A percentile compares a stretch with the other conserved stretches of the same genome.
Evolutionary conservation across 139 green algal species (phyloP).

Genomic region (Micromonas commoda): DNA sequence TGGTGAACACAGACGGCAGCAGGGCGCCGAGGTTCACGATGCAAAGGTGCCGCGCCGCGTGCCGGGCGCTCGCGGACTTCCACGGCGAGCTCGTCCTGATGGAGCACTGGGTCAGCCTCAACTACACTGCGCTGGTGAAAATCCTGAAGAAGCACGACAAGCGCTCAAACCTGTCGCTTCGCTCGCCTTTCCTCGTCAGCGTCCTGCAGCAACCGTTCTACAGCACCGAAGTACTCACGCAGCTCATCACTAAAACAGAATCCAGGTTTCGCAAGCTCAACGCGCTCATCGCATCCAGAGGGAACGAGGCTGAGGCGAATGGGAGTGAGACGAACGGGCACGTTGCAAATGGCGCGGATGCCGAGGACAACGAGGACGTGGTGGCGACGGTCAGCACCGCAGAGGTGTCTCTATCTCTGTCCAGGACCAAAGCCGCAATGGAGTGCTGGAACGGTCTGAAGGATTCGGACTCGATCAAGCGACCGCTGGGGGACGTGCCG

Average conservation of each 20-base stretch:
- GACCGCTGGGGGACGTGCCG: not conserved
- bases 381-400: not conserved
- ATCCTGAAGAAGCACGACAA: slow-evolving; percentile 46
- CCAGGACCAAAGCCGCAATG: slow-evolving; percentile 6
- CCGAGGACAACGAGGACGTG: not conserved
- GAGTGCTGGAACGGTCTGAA: not conserved
- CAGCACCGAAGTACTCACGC: slow-evolving; percentile 19
- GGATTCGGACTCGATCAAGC: not conserved
- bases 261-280: slow-evolving; percentile 1
- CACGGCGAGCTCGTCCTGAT: slow-evolving; percentile 41
- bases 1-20: not conserved
- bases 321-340: not conserved
- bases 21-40: not conserved
- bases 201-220: slow-evolving; percentile 37
- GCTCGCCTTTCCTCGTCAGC: slow-evolving; percentile 22
- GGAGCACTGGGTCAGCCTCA: slow-evolving; percentile 33
- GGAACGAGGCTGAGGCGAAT: not conserved
- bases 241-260: slow-evolving; percentile 21
- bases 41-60: not conserved
- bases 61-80: slow-evolving; percentile 17
- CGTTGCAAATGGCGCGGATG: too few species aligned
- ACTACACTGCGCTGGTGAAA: slow-evolving; percentile 40
- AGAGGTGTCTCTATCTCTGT: not conserved
- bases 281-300: not conserved
- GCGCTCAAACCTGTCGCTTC: slow-evolving; percentile 13